Evolutionary conservation across 2,329 filamentous ascomycete genomes (phyloP), one percentile per base, ranked within the genome.

Genomic region (Stagonosporopsis vannaccii): DNA sequence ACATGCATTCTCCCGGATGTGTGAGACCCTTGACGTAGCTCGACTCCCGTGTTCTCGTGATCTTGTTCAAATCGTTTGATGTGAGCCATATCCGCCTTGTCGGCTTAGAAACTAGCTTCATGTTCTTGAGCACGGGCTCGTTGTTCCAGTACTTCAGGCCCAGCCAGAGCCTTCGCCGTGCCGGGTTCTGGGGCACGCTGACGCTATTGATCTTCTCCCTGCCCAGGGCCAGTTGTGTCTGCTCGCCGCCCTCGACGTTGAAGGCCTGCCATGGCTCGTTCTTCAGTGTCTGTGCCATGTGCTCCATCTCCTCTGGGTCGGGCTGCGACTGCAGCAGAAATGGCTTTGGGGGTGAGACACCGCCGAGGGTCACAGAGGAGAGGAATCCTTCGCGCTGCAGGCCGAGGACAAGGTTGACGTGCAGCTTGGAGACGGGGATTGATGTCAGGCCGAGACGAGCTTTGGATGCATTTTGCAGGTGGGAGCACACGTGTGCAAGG

Each of bases 81-180:
- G 86, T 82, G 59, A 91, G 81, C 66, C 84, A 89, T 73, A 96
- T 84, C 66, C 86, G 78, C 62, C 91, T 84, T 68, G 85, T 93
- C 9, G 92, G 90, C 76, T 88, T 94, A 70, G 85, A 89, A 58
- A 96, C 81, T 71, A 89, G 75, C 44, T 77, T 75, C 69, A 94
- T 83, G 62, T 85, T 83, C 60, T 81, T 82, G 64, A 97, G 78
- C 20, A 97, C 92, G 6, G 93, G 91, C 75, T 88, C 82, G 71
- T 90, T 90, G 65, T 92, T 87, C 85, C 86, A 91, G 84, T 97
- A 97, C 80, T 97, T 97, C 69, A 97, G 80, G 1, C 92, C 92
- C 12, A 97, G 78, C 93, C 93, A 97, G 63, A 97, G 80, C 58
- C 93, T 84, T 72, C 91, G 84, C 35, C 81, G 83, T 4, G 92